Percentiles rank a stretch among this genome's conserved stretches.
phyloP scores from a whole-genome alignment of 768 basidiomycete genomes.

The Leucosporidium creatinivorum region DNA sequence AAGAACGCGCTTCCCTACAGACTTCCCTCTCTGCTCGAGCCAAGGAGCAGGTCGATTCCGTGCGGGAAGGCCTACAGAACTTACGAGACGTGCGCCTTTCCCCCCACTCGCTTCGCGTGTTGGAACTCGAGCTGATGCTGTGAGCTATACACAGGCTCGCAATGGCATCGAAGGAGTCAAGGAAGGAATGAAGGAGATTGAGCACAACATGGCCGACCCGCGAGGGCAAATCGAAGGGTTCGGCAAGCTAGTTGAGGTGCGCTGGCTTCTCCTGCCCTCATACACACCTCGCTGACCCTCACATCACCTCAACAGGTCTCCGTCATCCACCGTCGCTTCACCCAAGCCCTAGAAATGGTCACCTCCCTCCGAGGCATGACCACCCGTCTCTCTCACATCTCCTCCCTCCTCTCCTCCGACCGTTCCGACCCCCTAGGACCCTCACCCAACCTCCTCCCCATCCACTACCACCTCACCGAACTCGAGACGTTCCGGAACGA shows the following conservation, averaged over 20 bases:
- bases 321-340: constrained; percentile 87
- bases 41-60: constrained; percentile 85
- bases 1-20: constrained; percentile 92
- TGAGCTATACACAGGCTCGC: constrained; percentile 16
- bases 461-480: constrained; percentile 85
- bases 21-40: constrained; percentile 81
- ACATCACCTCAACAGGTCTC: constrained; percentile 60
- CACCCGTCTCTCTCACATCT: constrained; percentile 67
- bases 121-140: constrained; percentile 33
- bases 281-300: background rate
- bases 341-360: constrained; percentile 92
- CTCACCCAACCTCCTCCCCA: constrained; percentile 75
- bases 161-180: constrained; percentile 60
- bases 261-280: constrained; percentile 6
- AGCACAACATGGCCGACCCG: constrained; percentile 68
- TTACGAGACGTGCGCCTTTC: constrained; percentile 11
- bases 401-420: constrained; percentile 68
- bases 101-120: too few relatives aligned
- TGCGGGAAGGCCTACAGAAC: constrained; percentile 59
- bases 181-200: constrained; percentile 72
- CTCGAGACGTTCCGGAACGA: constrained; percentile 91
- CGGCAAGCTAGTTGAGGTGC: constrained; percentile 88
- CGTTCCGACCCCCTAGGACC: constrained; percentile 72
- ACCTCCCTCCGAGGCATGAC: constrained; percentile 90
- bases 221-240: constrained; percentile 72